Conservation (phyloP, 305 asterid species). For the Fraxinus angustifolia region DNA sequence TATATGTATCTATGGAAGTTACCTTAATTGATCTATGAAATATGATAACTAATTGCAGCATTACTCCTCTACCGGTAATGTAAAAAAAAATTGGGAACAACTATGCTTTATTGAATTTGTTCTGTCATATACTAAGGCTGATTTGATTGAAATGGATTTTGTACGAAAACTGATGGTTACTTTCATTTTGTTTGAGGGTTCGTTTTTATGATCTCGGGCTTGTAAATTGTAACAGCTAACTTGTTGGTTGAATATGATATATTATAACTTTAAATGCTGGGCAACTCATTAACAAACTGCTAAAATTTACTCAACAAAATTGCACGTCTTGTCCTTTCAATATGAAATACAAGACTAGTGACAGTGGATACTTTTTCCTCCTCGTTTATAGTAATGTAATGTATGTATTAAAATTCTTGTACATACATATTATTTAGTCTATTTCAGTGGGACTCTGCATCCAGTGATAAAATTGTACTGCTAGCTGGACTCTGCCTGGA, state of each 20-base stretch:
- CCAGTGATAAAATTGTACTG: slow-evolving; percentile 1
- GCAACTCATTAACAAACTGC: neutral
- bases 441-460: neutral
- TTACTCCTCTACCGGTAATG: neutral
- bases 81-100: neutral
- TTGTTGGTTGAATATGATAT: slow-evolving; percentile 2
- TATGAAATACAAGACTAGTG: neutral
- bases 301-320: neutral
- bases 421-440: neutral
- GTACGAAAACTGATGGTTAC: neutral
- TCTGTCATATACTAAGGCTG: neutral
- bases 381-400: neutral
- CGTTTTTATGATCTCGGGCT: neutral
- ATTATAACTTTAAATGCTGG: neutral
- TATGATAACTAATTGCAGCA: slow-evolving; percentile 13
- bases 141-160: neutral
- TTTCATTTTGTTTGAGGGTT: neutral
- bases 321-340: neutral
- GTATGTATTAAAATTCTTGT: neutral
- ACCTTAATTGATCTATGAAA: neutral
- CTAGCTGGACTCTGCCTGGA: neutral
- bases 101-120: neutral
- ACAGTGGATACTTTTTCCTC: neutral
- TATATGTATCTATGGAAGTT: slow-evolving; percentile 5
- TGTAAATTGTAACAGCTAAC: neutral